A percentile compares a stretch with the other conserved stretches of the same genome.
These are phyloP conservation scores for Leccinum rimulosum DNA, from an alignment of 768 basidiomycete genomes.

Conservation along the genomic window DNA sequence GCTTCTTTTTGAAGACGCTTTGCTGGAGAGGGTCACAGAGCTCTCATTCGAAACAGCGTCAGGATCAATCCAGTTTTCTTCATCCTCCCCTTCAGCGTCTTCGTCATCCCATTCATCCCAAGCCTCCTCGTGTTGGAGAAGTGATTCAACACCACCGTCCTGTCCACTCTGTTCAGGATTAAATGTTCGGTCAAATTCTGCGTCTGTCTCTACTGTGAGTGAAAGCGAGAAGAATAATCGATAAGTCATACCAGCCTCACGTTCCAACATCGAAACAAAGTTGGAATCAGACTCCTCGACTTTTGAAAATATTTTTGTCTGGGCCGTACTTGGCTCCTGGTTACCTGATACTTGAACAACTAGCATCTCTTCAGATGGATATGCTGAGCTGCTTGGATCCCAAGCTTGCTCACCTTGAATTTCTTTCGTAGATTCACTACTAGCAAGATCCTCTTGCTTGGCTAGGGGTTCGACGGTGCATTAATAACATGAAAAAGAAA, in stretches of 20 bases:
- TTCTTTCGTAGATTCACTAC: slow-evolving; percentile 6
- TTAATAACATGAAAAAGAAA: neutral
- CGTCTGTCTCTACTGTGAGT: slow-evolving; percentile 18
- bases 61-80: slow-evolving; percentile 44
- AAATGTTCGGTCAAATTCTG: slow-evolving; percentile 28
- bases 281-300: slow-evolving; percentile 31
- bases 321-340: slow-evolving; percentile 9
- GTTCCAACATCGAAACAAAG: slow-evolving; percentile 25
- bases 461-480: slow-evolving; percentile 3
- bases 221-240: neutral
- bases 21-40: slow-evolving; percentile 56
- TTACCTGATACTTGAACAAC: slow-evolving; percentile 11
- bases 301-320: slow-evolving; percentile 9
- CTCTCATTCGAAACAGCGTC: slow-evolving; percentile 51
- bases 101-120: slow-evolving; percentile 35
- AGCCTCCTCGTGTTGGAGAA: slow-evolving; percentile 12
- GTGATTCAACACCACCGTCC: slow-evolving; percentile 16
- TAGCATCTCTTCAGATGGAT: slow-evolving; percentile 5
- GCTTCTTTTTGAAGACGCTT: slow-evolving; percentile 46
- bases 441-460: neutral
- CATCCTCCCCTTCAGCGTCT: slow-evolving; percentile 47
- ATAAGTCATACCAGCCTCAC: slow-evolving; percentile 28
- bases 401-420: slow-evolving; percentile 12
- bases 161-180: slow-evolving; percentile 15
- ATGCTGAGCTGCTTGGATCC: neutral